Conservation (phyloP, 495 filamentous ascomycete species). For the Penicillium flavigenum region DNA sequence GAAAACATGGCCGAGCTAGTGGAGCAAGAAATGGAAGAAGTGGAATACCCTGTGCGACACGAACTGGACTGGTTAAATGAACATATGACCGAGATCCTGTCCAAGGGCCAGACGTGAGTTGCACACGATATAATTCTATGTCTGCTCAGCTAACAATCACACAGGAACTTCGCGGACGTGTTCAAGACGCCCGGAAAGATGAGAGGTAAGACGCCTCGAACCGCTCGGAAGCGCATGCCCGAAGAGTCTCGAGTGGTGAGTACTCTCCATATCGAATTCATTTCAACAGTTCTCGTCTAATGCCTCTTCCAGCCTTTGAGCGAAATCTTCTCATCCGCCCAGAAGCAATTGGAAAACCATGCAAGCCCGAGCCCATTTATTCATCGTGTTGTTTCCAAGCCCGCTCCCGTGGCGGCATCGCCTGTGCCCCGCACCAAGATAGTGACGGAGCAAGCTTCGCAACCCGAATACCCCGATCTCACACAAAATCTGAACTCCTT, state of each 20-base stretch:
- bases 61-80: conserved; percentile 96
- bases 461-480: conserved; percentile 38
- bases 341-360: conserved; percentile 41
- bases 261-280: conserved; percentile 24
- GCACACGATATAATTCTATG: conserved; percentile 10
- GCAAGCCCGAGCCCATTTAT: conserved; percentile 34
- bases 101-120: conserved; percentile 75
- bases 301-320: conserved; percentile 64
- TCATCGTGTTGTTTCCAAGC: conserved; percentile 39
- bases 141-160: conserved; percentile 34
- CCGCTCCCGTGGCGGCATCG: conserved; percentile 19
- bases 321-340: conserved; percentile 71
- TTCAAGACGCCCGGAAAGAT: conserved; percentile 97
- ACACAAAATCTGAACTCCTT: conserved; percentile 42
- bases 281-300: conserved; percentile 19
- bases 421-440: conserved; percentile 26
- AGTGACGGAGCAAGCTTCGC: conserved; percentile 19
- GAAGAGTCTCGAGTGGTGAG: conserved; percentile 66
- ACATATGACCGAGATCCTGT: conserved; percentile 94
- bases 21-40: conserved; percentile 79
- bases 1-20: conserved; percentile 61
- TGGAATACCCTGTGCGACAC: conserved; percentile 82
- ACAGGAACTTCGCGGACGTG: conserved; percentile 80
- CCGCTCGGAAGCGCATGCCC: conserved; percentile 65
- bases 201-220: conserved; percentile 89